Evolutionary conservation across 305 asterid genomes (phyloP).

Genomic region (Nicotiana rustica): DNA sequence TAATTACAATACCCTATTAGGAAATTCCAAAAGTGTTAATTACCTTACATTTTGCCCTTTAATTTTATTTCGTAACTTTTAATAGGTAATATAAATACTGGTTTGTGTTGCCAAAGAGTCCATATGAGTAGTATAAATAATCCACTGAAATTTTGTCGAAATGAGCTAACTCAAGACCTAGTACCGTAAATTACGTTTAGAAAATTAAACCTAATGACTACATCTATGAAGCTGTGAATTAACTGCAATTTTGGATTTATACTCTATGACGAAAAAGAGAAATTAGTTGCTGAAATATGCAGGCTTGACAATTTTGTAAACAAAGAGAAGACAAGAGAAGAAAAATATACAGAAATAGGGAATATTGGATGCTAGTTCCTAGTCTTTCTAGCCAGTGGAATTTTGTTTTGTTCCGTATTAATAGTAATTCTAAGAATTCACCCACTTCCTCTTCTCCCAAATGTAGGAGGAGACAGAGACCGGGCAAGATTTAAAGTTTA

Average conservation of each 20-base stretch:
- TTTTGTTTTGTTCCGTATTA: neutral
- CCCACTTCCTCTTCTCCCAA: neutral
- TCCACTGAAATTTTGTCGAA: neutral
- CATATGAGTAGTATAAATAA: neutral
- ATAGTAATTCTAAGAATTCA: neutral
- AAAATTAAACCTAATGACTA: neutral
- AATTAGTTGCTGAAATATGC: no score
- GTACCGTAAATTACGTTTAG: neutral
- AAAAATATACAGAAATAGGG: no score
- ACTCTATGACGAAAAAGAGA: no score
- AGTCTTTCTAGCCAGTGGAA: neutral
- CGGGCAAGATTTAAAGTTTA: no score
- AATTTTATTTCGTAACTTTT: neutral
- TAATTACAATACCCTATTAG: neutral
- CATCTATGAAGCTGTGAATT: neutral
- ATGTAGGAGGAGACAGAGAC: no score
- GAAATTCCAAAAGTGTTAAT: slow-evolving; percentile 2
- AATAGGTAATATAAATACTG: neutral
- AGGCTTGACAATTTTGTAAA: no score
- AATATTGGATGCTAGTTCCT: no score
- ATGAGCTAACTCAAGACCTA: neutral
- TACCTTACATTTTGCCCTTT: neutral
- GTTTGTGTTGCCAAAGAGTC: neutral
- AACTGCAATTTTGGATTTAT: slow-evolving; percentile 1
- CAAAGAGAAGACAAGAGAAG: no score